phyloP scores from a whole-genome alignment of 2,329 filamentous ascomycete genomes.

The Raffaelea albimanens region DNA sequence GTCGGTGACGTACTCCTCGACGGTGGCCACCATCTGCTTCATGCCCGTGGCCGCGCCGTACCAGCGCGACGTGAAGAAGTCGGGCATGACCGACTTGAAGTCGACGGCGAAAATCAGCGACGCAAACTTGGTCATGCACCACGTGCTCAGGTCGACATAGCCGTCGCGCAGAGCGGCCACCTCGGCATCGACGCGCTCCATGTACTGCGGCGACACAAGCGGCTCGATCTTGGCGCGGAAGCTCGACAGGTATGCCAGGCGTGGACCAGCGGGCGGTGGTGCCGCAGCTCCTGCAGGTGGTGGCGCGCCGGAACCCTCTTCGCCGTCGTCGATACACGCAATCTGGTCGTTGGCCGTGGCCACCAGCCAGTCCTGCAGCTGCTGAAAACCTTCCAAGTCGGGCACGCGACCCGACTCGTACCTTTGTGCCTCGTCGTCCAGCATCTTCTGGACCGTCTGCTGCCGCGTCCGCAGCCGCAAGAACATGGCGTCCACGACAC shows the following conservation, averaged over 20 bases:
- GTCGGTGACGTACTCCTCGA: constrained; percentile 89
- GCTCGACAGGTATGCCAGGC: constrained; percentile 72
- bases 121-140: constrained; percentile 83
- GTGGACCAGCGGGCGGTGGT: constrained; percentile 16
- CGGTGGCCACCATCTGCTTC: constrained; percentile 88
- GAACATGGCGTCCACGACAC: constrained; percentile 95
- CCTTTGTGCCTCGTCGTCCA: constrained; percentile 73
- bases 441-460: constrained; percentile 74
- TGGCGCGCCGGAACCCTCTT: constrained; percentile 39
- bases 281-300: no score
- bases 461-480: constrained; percentile 74
- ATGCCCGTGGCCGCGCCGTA: constrained; percentile 70
- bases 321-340: constrained; percentile 89
- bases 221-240: constrained; percentile 79
- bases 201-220: constrained; percentile 70
- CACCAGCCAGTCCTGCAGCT: constrained; percentile 89
- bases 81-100: constrained; percentile 71
- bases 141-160: constrained; percentile 90
- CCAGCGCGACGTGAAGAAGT: constrained; percentile 89
- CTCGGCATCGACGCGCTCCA: constrained; percentile 64
- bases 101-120: constrained; percentile 83
- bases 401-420: constrained; percentile 51
- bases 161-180: constrained; percentile 71
- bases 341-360: constrained; percentile 98
- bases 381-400: constrained; percentile 61